Base-by-base conservation (phyloP, 306 rosid genomes). In the Cicer yamashitae region DNA sequence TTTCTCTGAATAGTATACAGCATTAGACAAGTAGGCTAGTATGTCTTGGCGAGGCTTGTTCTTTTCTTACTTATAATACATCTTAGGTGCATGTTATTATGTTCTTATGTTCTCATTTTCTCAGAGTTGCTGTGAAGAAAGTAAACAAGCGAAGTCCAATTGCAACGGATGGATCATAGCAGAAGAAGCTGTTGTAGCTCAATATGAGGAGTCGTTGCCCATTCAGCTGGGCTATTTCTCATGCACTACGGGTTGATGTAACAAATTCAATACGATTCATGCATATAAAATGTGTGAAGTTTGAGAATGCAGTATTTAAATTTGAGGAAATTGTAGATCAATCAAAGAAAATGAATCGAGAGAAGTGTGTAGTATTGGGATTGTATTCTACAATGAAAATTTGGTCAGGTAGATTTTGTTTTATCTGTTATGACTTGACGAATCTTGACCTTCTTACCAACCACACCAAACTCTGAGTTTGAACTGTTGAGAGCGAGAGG, bases 101-200 rank as follows among this genome's bases (percentile, higher is more conserved):
- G 47, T 59, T 39, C 46, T 60, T n/a, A 61, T 59, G 44, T 53
- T 56, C 59, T 37, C n/a, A 40, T n/a, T 70, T 58, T 63, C 20
- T 67, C 82, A 93, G 96, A 89, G 83, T 81, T 89, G 96, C 68
- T 84, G 80, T 22, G 78, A 61, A 74, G 68, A 70, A 75, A 50
- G 30, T 7, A 85, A 85, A 64, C 88, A 70, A 81, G 74, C 41
- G 34, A 85, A 74, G 52, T 57, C 77, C 45, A 41, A 52, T 56
- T 37, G 41, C 30, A 70, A 82, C 53, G 87, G 83, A 52, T 91
- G 98, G 94, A 73, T 80, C 64, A 87, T 91, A 68, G 79, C 77
- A 7, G 94, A 91, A 81, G 98, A 93, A 82, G 84, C 90, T 43
- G 85, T 84, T 58, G 71, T 87, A 43, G 89, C 84, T 74, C 96